Evolutionary conservation across 73 alveolate species (phyloP).

Genomic region (Tetrahymena malaccensis): DNA sequence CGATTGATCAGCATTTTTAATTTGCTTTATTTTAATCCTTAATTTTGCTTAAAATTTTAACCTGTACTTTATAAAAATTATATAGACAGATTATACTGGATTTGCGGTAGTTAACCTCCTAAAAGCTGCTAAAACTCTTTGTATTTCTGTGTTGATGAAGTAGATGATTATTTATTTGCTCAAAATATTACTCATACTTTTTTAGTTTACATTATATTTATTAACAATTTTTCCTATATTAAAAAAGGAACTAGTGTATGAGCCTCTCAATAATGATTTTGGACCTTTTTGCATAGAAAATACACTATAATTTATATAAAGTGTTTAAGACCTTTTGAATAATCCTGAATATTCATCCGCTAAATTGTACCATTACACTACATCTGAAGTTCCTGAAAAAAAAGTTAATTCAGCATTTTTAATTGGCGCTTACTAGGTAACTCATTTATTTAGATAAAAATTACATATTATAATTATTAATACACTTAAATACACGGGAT

Average conservation of each 20-base stretch:
- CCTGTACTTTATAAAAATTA: neutral
- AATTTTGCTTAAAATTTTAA: too few relatives aligned
- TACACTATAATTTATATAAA: constrained; percentile 69
- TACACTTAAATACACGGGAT: neutral
- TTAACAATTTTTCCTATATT: neutral
- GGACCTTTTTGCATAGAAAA: constrained; percentile 87
- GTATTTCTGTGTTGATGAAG: constrained; percentile 82
- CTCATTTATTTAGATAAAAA: neutral
- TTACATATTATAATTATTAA: neutral
- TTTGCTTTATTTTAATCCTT: too few relatives aligned
- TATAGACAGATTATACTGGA: constrained; percentile 67
- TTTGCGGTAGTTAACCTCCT: constrained; percentile 72
- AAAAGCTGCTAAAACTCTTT: constrained; percentile 59
- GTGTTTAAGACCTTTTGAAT: constrained; percentile 58
- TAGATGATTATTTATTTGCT: neutral
- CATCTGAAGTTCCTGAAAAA: constrained; percentile 58
- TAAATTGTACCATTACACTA: constrained; percentile 79
- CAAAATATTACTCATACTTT: neutral
- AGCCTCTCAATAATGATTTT: constrained; percentile 88
- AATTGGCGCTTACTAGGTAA: constrained; percentile 87
- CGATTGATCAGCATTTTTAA: too few relatives aligned
- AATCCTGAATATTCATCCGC: constrained; percentile 46
- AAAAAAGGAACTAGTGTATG: constrained; percentile 74
- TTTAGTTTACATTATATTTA: neutral
- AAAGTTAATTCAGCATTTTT: constrained; percentile 88